Percentiles rank a stretch among this genome's conserved stretches.
Conservation (phyloP, 1,284 basidiomycete species). For the Heterobasidion occidentale region DNA sequence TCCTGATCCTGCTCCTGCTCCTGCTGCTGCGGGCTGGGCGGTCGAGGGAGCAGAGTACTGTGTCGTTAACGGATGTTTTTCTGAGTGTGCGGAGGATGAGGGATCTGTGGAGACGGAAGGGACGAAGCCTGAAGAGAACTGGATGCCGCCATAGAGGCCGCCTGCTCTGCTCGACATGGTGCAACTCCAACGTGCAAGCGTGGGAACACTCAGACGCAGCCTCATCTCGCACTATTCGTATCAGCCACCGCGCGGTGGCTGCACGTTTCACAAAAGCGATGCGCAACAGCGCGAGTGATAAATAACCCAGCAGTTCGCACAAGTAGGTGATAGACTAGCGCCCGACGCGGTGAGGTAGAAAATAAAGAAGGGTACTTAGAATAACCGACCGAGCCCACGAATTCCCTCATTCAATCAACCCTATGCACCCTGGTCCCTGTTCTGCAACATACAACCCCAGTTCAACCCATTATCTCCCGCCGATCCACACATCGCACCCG, state of each 20-base stretch:
- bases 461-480: not conserved
- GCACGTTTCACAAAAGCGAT: not conserved
- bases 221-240: not conserved
- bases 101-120: conserved; percentile 25
- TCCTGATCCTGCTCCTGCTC: not conserved
- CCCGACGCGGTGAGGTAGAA: too few species aligned
- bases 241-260: not conserved
- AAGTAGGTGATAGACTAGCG: not conserved
- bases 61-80: not conserved
- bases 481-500: not conserved
- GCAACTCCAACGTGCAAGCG: conserved; percentile 3
- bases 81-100: conserved; percentile 5
- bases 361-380: too few species aligned
- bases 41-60: conserved; percentile 5
- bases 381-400: too few species aligned
- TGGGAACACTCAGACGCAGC: too few species aligned
- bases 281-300: not conserved
- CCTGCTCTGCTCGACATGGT: conserved; percentile 69
- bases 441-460: not conserved
- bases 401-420: too few species aligned
- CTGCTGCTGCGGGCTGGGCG: not conserved
- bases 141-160: conserved; percentile 75
- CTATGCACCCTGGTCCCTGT: too few species aligned
- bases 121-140: conserved; percentile 55
- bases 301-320: too few species aligned